Conservation (phyloP, 768 basidiomycete genomes). For the Brasilioporus rufonigricans region DNA sequence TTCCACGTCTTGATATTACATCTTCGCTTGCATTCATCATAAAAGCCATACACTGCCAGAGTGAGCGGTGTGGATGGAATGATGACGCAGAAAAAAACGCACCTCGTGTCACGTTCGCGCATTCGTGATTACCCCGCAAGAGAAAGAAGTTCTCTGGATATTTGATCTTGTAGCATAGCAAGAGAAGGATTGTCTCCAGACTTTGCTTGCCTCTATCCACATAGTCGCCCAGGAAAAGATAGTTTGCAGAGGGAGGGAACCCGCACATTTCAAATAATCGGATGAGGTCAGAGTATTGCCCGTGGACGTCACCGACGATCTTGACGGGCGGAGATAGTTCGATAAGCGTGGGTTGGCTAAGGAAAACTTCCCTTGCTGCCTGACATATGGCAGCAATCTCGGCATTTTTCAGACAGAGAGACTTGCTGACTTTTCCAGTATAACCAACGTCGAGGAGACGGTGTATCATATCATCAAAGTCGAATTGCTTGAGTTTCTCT, state of each 20-base stretch:
- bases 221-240: slow-evolving; percentile 98
- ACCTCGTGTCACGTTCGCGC: slow-evolving; percentile 99
- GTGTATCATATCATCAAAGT: slow-evolving; percentile 98
- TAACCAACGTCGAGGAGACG: slow-evolving; percentile 95
- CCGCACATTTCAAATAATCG: slow-evolving; percentile 99
- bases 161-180: slow-evolving; percentile 99
- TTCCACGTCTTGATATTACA: slow-evolving; percentile 99
- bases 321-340: slow-evolving; percentile 98
- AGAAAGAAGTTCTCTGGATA: slow-evolving; percentile 99
- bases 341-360: slow-evolving; percentile 94
- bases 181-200: slow-evolving; percentile 93
- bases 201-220: slow-evolving; percentile 99
- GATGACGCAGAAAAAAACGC: slow-evolving; percentile 27
- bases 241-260: slow-evolving; percentile 95
- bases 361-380: slow-evolving; percentile 93
- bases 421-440: slow-evolving; percentile 96
- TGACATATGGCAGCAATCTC: slow-evolving; percentile 95
- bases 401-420: slow-evolving; percentile 90
- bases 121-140: slow-evolving; percentile 97
- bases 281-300: slow-evolving; percentile 98
- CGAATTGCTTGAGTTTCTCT: slow-evolving; percentile 68
- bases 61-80: slow-evolving; percentile 17
- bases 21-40: slow-evolving; percentile 99
- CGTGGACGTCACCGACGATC: slow-evolving; percentile 99
- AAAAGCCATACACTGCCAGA: slow-evolving; percentile 90